A percentile compares a stretch with the other conserved stretches of the same genome.
Evolutionary conservation across 768 basidiomycete species (phyloP).

Genomic region (Leccinum broughii): DNA sequence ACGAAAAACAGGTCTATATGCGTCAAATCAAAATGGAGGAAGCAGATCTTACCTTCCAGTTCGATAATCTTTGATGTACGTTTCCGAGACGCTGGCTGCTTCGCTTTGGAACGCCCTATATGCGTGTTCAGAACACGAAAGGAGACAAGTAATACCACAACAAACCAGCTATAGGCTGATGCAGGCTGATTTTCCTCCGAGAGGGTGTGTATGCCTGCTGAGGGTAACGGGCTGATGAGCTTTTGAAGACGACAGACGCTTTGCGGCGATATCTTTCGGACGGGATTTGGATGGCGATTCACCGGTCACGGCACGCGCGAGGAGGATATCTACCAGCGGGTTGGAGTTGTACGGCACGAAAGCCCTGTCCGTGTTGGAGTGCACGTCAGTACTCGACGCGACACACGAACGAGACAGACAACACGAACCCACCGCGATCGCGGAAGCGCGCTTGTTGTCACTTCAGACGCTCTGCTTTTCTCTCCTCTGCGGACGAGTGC

Average conservation of each 20-base stretch:
- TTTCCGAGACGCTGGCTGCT: too few relatives aligned
- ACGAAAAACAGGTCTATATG: not conserved
- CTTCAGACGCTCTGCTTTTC: too few relatives aligned
- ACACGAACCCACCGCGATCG: too few relatives aligned
- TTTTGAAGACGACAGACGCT: constrained; percentile 2
- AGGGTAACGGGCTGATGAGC: constrained; percentile 1
- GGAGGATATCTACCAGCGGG: constrained; percentile 51
- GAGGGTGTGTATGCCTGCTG: not conserved
- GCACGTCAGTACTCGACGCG: constrained; percentile 1
- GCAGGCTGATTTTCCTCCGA: not conserved
- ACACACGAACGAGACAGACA: constrained; percentile 34
- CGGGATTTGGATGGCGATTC: constrained; percentile 44
- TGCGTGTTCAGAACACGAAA: not conserved
- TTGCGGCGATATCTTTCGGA: constrained; percentile 4
- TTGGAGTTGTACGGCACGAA: constrained; percentile 56
- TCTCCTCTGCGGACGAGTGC: too few relatives aligned
- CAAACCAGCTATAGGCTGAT: constrained; percentile 17
- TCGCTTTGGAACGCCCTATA: constrained; percentile 3
- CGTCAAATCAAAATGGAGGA: not conserved
- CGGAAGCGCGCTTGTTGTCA: too few relatives aligned
- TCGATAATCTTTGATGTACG: too few relatives aligned
- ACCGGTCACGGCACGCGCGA: constrained; percentile 48
- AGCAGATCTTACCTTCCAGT: constrained; percentile 3
- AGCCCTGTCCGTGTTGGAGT: constrained; percentile 36
- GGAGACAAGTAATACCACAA: not conserved